These are phyloP conservation scores for Mycothermus thermophilus DNA, from an alignment of 495 filamentous ascomycete genomes.

Conservation along the genomic window DNA sequence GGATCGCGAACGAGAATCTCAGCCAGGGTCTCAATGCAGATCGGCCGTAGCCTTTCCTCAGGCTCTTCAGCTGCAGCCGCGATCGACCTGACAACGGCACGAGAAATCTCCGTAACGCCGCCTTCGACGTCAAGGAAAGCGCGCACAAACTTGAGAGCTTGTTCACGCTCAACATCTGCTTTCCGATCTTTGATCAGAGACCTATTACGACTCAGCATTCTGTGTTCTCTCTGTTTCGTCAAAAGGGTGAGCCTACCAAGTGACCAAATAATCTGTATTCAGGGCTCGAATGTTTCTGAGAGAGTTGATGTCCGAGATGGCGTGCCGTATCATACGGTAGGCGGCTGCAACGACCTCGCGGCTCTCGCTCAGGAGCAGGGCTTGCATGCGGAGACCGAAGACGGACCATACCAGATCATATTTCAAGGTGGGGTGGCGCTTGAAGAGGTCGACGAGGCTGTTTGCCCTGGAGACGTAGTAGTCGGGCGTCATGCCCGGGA, in stretches of 20 bases:
- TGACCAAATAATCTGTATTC: conserved; percentile 84
- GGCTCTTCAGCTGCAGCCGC: conserved; percentile 78
- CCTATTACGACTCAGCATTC: conserved; percentile 16
- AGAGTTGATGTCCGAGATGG: conserved; percentile 81
- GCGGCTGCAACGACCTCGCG: conserved; percentile 91
- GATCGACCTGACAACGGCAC: conserved; percentile 71
- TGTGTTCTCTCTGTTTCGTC: too few relatives aligned
- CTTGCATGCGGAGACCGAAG: conserved; percentile 84
- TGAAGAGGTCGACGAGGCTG: conserved; percentile 82
- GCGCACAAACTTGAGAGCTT: conserved; percentile 90
- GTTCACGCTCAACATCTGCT: conserved; percentile 88
- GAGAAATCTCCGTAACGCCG: conserved; percentile 76
- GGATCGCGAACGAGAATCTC: conserved; percentile 84
- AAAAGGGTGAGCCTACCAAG: conserved; percentile 38
- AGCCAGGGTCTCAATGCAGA: conserved; percentile 81
- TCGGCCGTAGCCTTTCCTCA: conserved; percentile 76
- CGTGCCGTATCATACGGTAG: conserved; percentile 85
- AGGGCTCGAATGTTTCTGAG: conserved; percentile 74
- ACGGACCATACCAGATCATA: conserved; percentile 92
- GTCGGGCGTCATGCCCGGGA: conserved; percentile 74
- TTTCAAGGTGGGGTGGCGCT: conserved; percentile 79
- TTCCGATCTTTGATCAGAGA: conserved; percentile 92
- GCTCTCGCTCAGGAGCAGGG: conserved; percentile 87
- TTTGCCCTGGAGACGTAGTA: conserved; percentile 92
- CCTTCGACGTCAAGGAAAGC: conserved; percentile 94